phyloP scores from a whole-genome alignment of 108 stramenopile genomes.

The Skeletonema grethae region DNA sequence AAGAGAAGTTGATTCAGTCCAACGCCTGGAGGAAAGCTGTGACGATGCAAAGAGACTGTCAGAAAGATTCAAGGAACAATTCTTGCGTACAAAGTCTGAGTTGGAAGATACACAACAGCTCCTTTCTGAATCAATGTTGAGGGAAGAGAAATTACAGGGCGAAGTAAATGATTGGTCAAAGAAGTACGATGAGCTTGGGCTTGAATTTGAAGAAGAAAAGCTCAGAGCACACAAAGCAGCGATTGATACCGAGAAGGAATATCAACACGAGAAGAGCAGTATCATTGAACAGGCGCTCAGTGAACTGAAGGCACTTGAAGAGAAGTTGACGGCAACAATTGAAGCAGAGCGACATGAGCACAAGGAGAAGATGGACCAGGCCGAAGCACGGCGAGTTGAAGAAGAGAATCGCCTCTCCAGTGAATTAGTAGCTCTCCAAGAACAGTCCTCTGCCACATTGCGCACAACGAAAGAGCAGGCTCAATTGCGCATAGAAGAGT shows the following conservation, averaged over 20 bases:
- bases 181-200: constrained; percentile 16
- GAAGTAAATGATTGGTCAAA: constrained; percentile 28
- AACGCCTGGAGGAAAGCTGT: constrained; percentile 63
- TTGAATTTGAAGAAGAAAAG: constrained; percentile 50
- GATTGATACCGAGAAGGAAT: constrained; percentile 37
- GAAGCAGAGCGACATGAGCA: constrained; percentile 35
- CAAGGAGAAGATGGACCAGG: constrained; percentile 47
- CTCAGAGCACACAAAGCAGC: constrained; percentile 36
- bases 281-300: constrained; percentile 38
- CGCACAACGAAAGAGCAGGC: constrained; percentile 42
- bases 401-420: constrained; percentile 32
- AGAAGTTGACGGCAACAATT: constrained; percentile 27
- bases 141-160: constrained; percentile 31
- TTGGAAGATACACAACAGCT: constrained; percentile 58
- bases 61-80: constrained; percentile 73
- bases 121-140: constrained; percentile 25
- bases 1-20: constrained; percentile 74
- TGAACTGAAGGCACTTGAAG: constrained; percentile 34
- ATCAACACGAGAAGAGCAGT: constrained; percentile 39
- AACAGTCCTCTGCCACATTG: constrained; percentile 29
- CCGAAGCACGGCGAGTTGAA: constrained; percentile 25
- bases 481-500: constrained; percentile 38
- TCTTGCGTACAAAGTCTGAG: constrained; percentile 59
- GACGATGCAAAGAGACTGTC: constrained; percentile 65
- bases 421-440: constrained; percentile 30